A percentile compares a stretch with the other conserved stretches of the same genome.
phyloP scores from a whole-genome alignment of 2,329 filamentous ascomycete genomes.

The Talaromyces amestolkiae region DNA sequence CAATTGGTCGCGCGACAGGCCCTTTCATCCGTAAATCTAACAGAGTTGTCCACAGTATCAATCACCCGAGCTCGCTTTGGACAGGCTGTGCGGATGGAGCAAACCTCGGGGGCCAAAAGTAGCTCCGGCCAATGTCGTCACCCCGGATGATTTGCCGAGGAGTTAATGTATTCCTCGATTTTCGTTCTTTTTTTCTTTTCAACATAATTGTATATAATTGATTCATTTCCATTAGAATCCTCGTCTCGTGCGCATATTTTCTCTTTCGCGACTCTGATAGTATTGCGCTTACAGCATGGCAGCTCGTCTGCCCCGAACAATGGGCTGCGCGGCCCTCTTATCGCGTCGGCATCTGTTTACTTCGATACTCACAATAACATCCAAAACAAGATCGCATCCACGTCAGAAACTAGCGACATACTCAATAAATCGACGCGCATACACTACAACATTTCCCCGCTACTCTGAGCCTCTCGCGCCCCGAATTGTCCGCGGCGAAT shows the following conservation, averaged over 20 bases:
- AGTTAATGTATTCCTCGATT: not conserved
- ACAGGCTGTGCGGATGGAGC: not conserved
- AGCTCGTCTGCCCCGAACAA: not conserved
- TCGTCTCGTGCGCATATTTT: not conserved
- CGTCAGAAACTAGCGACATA: not conserved
- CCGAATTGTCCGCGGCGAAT: constrained; percentile 15
- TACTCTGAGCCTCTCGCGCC: constrained; percentile 12
- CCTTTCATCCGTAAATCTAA: not conserved
- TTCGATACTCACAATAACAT: not conserved
- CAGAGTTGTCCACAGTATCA: not conserved
- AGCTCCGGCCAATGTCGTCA: constrained; percentile 27
- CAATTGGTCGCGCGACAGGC: not conserved
- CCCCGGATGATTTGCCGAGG: constrained; percentile 11
- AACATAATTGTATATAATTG: not conserved
- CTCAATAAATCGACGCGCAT: not conserved
- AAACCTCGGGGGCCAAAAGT: constrained; percentile 30
- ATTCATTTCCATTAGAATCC: not conserved
- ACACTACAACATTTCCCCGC: not conserved
- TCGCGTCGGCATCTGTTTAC: constrained; percentile 8
- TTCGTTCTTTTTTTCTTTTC: not conserved
- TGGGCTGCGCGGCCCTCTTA: not conserved
- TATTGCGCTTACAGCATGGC: constrained; percentile 4
- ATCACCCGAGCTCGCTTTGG: not conserved
- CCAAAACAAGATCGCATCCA: not conserved
- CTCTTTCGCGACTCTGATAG: not conserved